Evolutionary conservation across 306 rosid species (phyloP), one percentile per base, ranked within the genome.

Genomic region (Sechiopsis laciniata): DNA sequence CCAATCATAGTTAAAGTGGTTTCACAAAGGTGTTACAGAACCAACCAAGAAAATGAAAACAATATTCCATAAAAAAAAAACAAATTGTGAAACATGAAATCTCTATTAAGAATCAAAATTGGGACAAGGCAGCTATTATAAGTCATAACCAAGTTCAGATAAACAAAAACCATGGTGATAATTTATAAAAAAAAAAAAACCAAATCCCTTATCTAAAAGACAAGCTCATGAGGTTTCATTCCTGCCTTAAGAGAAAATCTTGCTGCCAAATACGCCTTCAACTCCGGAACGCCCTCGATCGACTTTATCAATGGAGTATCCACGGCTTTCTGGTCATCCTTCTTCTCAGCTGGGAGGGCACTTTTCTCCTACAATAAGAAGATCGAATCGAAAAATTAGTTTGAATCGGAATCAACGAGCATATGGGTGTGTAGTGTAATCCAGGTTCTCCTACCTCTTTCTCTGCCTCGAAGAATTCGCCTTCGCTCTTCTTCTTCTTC

Each of bases 381-480:
- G 37, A 1, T 22, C 0, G 11, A 68, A 24, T 22, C 10, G 0
- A 69, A 4, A 55, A 7, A 0, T 45, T 48, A 22, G 61, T 42
- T 42, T 0, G 48, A 42, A 8, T 42, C 48, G 12, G 48, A 42
- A 42, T 42, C 21, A 4, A 61, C 21, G 12, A 71, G 19, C 15
- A 22, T 22, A 22, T 32, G 13, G 48, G 2, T 11, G 9, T 54
- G 13, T 14, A 54, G 58, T 35, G 22, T n/a, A n/a, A n/a, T n/a
- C n/a, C 46, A 58, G 37, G 22, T 73, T 2, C 13, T 8, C 77
- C 6, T 50, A 88, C 95, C 91, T 86, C 91, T 6, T 86, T 88
- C 51, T 88, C 95, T 0, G 88, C 77, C 72, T 86, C 91, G n/a
- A 86, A 86, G 55, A 86, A 86, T 68, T 88, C 95, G 2, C 86